phyloP scores from a whole-genome alignment of 1,284 basidiomycete species.

The Anthracocystis panici-leucophaei region DNA sequence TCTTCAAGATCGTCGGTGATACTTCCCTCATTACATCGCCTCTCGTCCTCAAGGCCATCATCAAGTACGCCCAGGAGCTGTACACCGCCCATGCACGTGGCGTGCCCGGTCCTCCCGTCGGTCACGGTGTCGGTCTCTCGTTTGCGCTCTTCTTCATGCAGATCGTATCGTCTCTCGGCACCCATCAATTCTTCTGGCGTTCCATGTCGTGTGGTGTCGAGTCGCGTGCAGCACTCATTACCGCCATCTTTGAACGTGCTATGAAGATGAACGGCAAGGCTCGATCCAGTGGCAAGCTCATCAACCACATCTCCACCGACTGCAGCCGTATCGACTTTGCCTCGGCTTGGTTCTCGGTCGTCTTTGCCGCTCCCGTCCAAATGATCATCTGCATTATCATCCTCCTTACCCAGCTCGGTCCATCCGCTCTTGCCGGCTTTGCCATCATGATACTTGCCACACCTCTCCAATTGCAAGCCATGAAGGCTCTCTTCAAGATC shows the following conservation, averaged over 20 bases:
- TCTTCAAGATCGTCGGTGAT: conserved; percentile 73
- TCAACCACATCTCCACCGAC: conserved; percentile 94
- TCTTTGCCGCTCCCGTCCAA: conserved; percentile 77
- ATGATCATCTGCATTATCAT: conserved; percentile 72
- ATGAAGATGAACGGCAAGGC: conserved; percentile 83
- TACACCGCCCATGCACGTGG: conserved; percentile 35
- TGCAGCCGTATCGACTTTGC: conserved; percentile 91
- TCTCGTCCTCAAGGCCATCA: conserved; percentile 62
- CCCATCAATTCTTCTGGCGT: conserved; percentile 83
- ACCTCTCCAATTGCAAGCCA: conserved; percentile 79
- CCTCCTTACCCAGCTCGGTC: conserved; percentile 81
- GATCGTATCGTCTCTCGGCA: conserved; percentile 77
- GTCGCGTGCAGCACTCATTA: conserved; percentile 85
- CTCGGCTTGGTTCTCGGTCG: conserved; percentile 81
- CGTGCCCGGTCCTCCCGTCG: conserved; percentile 41
- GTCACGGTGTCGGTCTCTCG: conserved; percentile 61
- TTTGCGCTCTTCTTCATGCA: conserved; percentile 78
- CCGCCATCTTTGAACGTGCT: conserved; percentile 85
- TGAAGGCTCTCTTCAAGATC: conserved; percentile 80
- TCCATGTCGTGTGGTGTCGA: conserved; percentile 74
- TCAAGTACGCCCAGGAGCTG: conserved; percentile 53
- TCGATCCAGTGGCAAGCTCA: conserved; percentile 84
- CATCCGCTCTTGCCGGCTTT: conserved; percentile 84
- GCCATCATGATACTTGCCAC: conserved; percentile 78
- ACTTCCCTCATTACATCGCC: conserved; percentile 62